Base-by-base conservation (phyloP, 495 filamentous ascomycete genomes). In the Hypoxylon rickii region DNA sequence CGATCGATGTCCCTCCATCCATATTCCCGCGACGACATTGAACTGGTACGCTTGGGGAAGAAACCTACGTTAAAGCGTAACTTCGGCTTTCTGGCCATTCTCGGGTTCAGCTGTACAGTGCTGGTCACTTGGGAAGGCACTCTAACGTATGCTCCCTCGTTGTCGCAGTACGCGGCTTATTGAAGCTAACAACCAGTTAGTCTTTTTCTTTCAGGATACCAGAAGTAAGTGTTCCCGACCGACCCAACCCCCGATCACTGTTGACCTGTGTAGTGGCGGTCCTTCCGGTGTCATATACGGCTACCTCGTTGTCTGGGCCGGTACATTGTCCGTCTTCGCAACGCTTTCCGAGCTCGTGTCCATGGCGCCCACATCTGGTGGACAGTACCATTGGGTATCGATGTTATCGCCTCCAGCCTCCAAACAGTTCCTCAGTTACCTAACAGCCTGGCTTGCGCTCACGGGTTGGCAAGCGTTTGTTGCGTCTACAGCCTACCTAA, bases 391-490 rank as follows among this genome's bases (percentile, higher is more conserved):
- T 15, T 52, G 49, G 49, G 40, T 52, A 1, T 16, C 49, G 1
- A 52, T 52, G 49, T 19, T 52, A 12, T 26, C 49, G 3, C 49
- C 49, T 1, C 8, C 31, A 5, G 29, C 39, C 8, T 37, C 19
- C 13, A 20, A 20, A 4, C 22, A 13, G 6, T 52, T 52, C 11
- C 32, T 52, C 0, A 33, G 39, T 8, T 52, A 52, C 16, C 36
- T 52, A 0, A 44, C 49, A 0, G 48, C 26, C 2, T 80, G 77
- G 78, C 48, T 80, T 17, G 70, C 76, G 0, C 63, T 78, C 0
- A 67, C 72, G 22, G 76, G 75, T 34, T 82, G 75, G 76, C 73
- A 75, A 54, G 73, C 71, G 6, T 59, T 70, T 20, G 68, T 68
- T 42, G 75, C 73, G 7, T 69, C 76, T 3, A 66, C 59, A 0